Percentiles rank a stretch among this genome's conserved stretches.
These are phyloP conservation scores for Tolypocladium nubicola DNA, from an alignment of 2,329 filamentous ascomycete species.

Conservation along the genomic window DNA sequence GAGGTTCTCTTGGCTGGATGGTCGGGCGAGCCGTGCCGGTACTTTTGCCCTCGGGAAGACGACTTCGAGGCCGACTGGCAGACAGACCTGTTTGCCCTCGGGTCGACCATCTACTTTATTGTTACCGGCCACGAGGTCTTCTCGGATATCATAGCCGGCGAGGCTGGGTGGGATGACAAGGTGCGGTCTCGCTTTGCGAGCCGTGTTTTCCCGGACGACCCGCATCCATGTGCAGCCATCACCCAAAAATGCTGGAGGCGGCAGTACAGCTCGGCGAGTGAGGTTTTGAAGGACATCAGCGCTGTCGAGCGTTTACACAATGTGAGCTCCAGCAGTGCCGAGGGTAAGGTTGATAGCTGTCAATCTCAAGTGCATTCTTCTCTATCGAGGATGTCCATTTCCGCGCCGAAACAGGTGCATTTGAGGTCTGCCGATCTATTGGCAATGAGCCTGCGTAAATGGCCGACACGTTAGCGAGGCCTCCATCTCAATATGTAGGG, in stretches of 20 bases:
- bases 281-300: constrained; percentile 2
- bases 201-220: constrained; percentile 5
- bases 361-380: no score
- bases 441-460: no score
- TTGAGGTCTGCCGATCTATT: no score
- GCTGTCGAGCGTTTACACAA: not conserved
- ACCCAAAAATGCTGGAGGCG: constrained; percentile 3
- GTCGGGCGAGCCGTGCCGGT: not conserved
- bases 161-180: constrained; percentile 7
- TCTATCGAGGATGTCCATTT: no score
- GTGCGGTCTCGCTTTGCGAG: constrained; percentile 6
- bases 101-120: constrained; percentile 10
- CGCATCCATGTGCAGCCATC: not conserved
- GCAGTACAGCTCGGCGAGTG: not conserved
- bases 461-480: no score
- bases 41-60: constrained; percentile 7
- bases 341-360: no score
- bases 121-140: constrained; percentile 8
- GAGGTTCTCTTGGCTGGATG: constrained; percentile 1
- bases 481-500: no score
- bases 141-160: constrained; percentile 7
- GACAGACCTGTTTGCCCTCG: constrained; percentile 12
- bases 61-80: constrained; percentile 2
- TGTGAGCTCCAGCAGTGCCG: no score
- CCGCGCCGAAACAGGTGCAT: no score